A percentile compares a stretch with the other conserved stretches of the same genome.
phyloP scores from a whole-genome alignment of 2,329 filamentous ascomycete genomes.

The Trichoderma atrobrunneum region DNA sequence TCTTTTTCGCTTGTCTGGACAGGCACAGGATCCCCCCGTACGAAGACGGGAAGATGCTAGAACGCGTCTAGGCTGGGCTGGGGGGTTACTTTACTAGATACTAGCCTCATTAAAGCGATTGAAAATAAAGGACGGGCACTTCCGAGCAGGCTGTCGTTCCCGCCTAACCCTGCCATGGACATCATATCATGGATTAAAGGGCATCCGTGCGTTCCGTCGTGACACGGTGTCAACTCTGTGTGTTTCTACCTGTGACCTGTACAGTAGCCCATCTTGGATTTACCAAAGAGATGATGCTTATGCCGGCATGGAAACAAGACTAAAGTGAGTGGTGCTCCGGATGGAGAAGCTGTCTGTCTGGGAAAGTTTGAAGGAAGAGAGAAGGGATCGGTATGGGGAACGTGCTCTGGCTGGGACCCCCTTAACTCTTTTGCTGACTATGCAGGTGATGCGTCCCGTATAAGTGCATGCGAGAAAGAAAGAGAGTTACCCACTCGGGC shows the following conservation, averaged over 20 bases:
- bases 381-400: constrained; percentile 10
- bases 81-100: neutral
- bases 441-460: constrained; percentile 7
- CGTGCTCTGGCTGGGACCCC: constrained; percentile 9
- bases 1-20: neutral
- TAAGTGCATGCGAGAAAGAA: neutral
- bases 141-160: constrained; percentile 1
- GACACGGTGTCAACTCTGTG: neutral
- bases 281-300: neutral
- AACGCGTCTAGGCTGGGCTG: neutral
- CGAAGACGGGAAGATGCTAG: neutral
- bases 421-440: neutral
- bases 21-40: neutral
- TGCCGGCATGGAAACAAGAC: neutral
- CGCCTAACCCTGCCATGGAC: neutral
- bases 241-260: neutral
- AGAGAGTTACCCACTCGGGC: neutral
- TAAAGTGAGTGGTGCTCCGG: neutral
- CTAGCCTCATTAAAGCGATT: neutral
- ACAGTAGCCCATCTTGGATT: neutral
- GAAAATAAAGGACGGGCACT: constrained; percentile 3
- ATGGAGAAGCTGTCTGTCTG: neutral
- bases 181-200: neutral
- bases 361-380: neutral
- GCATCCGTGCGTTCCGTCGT: neutral